Evolutionary conservation across 176 grass and related monocot genomes (phyloP), one percentile per base, ranked within the genome.

Genomic region (Musa schizocarpa): DNA sequence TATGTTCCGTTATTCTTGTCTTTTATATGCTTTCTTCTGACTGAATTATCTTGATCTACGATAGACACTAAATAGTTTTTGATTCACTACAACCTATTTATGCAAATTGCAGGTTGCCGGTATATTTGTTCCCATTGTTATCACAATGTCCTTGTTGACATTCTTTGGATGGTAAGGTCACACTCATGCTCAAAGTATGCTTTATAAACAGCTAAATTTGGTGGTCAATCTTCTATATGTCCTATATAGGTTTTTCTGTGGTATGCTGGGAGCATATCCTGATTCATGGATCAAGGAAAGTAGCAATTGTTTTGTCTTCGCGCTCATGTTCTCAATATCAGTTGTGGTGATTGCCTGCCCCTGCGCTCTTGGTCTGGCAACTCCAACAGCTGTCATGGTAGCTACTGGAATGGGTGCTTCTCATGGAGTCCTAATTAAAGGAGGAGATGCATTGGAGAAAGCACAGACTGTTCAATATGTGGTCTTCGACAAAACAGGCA

Each of bases 401-500:
- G 95, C 95, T 6, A 99, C 95, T 23, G 95, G 95, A 80, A 80
- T 99, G 13, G 95, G 95, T 71, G 95, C 95, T 62, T 87, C 87
- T 10, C 95, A 99, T 43, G 95, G 95, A 73, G 82, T 99, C 16
- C 88, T 99, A 61, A 86, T 99, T 56, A 99, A 99, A 79, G 95
- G 95, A 26, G 95, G 95, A 58, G 95, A 99, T 87, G 95, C 95
- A 11, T 70, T 99, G 68, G 95, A 99, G 78, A 88, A 88, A 80
- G 90, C 90, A 68, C 81, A 94, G 72, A 93, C 77, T 84, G 74
- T 99, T 9, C 72, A 84, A 11, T 89, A 94, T 63, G 90, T 99
- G 51, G 83, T 99, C n/a, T 99, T 99, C 23, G 95, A 99, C 79
- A 99, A 99, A 75, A 99, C 95, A n/a, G 90, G 90, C 22, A 98